Evolutionary conservation across 768 basidiomycete species (phyloP), one percentile per base, ranked within the genome.

Genomic region (Nidularia pulvinata): DNA sequence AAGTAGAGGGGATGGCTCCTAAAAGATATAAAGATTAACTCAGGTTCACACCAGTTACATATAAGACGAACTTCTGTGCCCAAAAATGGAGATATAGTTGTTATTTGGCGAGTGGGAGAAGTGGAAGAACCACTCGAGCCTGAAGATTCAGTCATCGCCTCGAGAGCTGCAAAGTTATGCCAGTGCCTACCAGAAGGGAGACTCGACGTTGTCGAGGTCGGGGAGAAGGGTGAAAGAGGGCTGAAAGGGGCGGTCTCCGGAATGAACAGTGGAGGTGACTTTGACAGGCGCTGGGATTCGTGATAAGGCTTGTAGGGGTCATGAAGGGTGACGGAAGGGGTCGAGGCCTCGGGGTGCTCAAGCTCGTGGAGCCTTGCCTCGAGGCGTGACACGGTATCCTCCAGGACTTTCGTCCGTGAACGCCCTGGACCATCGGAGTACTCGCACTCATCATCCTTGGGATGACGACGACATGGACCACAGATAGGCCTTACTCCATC

Each of bases 371-470:
- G 69, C 37, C 86, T 77, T 39, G 81, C 76, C 64, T 80, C 79
- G 35, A 89, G 68, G 33, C 80, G 72, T 1, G 75, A 69, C 22
- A 88, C 71, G 1, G 83, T 78, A 36, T 86, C 84, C 62, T 87
- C 85, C 16, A 89, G 66, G 4, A 75, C 71, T 59, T 85, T 76
- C 3, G 82, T 87, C 51, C 80, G 72, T 16, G 88, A 83, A 54
- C 83, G 79, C 43, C 79, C 79, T 33, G 77, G 78, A 5, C 82
- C 83, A 59, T 89, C 87, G 5, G 82, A 74, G 65, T 88, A 90
- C 68, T 89, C 87, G 65, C 88, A 90, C 33, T 84, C 84, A 50
- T 86, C 86, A 30, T 76, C 76, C 54, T 85, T 81, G 36, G 84
- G 81, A 25, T 82, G 79, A 6, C 75, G 69, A 22, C 70, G 65